phyloP scores from a whole-genome alignment of 1,284 basidiomycete genomes.

The Ustilago bromivora region DNA sequence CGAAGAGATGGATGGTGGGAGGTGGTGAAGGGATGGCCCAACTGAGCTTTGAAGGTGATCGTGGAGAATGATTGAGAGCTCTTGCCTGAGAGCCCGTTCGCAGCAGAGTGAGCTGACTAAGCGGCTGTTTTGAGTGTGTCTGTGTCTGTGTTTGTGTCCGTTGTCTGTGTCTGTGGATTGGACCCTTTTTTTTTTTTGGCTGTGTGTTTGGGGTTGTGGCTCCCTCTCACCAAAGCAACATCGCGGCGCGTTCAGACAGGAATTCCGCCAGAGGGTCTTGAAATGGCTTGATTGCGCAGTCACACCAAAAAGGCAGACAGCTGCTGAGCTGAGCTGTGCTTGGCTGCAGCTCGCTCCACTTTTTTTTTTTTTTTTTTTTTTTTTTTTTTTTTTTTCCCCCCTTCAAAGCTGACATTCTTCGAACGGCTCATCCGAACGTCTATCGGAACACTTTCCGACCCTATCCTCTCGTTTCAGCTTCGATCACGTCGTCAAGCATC shows the following conservation, averaged over 20 bases:
- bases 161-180: background rate
- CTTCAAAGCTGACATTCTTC: background rate
- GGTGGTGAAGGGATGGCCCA: background rate
- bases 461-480: background rate
- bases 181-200: constrained; percentile 14
- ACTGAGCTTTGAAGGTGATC: constrained; percentile 1
- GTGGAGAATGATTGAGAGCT: constrained; percentile 3
- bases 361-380: background rate
- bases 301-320: background rate
- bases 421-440: background rate
- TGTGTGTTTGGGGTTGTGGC: constrained; percentile 7
- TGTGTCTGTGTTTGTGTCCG: too few relatives aligned
- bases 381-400: background rate
- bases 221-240: background rate
- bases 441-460: constrained; percentile 2
- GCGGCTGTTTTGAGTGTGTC: too few relatives aligned
- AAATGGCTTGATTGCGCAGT: constrained; percentile 9
- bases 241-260: background rate
- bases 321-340: background rate
- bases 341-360: constrained; percentile 14
- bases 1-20: background rate
- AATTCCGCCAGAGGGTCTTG: constrained; percentile 7
- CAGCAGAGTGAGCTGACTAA: background rate
- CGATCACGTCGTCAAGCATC: background rate
- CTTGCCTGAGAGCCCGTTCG: constrained; percentile 5